These are phyloP conservation scores for Yamadazyma phyllophila DNA, from an alignment of 805 yeast species.

Conservation along the genomic window DNA sequence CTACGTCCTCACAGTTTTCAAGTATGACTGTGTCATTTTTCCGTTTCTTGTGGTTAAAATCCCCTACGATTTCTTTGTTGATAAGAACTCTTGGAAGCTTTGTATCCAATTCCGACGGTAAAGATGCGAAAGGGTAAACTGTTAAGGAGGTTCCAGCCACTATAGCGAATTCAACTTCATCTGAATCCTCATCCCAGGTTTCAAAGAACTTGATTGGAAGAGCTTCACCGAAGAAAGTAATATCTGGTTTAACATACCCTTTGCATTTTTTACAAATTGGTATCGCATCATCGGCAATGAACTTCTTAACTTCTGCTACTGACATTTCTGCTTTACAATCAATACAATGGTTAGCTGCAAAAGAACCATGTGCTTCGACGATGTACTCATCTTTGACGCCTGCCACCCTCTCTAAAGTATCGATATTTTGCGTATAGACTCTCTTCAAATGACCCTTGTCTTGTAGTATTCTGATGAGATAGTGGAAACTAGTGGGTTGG, in stretches of 20 bases:
- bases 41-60: conserved; percentile 44
- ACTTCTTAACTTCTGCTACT: conserved; percentile 40
- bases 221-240: conserved; percentile 91
- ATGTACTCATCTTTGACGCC: conserved; percentile 64
- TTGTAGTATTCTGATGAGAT: conserved; percentile 64
- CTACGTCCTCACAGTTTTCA: conserved; percentile 67
- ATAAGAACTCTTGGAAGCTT: conserved; percentile 58
- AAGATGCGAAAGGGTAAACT: conserved; percentile 85
- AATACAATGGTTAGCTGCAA: conserved; percentile 81
- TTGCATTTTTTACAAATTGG: conserved; percentile 62
- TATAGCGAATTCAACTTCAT: conserved; percentile 63
- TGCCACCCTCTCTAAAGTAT: conserved; percentile 83
- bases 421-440: conserved; percentile 90
- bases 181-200: conserved; percentile 57
- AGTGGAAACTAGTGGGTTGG: conserved; percentile 79
- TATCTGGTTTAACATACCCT: conserved; percentile 88
- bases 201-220: conserved; percentile 71
- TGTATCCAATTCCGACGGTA: conserved; percentile 62
- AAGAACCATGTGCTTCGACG: conserved; percentile 95
- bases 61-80: conserved; percentile 78
- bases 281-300: conserved; percentile 40
- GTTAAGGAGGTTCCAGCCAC: conserved; percentile 92
- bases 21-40: conserved; percentile 55
- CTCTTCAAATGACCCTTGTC: conserved; percentile 61
- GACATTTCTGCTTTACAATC: conserved; percentile 61